Evolutionary conservation across 345 rosid species (phyloP).

Genomic region (Rhodamnia argentea): DNA sequence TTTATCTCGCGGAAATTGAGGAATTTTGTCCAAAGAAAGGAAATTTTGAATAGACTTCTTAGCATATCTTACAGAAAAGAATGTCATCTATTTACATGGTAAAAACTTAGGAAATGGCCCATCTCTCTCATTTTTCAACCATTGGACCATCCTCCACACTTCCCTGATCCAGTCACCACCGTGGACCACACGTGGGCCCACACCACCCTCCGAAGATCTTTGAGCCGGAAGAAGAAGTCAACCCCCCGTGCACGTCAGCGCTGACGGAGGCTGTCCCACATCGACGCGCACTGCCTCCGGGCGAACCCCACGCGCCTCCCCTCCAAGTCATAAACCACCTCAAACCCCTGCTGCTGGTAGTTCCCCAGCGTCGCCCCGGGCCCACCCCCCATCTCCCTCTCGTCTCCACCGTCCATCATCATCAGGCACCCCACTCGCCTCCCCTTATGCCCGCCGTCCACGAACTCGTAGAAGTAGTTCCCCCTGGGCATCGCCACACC

Average conservation of each 20-base stretch:
- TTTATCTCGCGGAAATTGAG: neutral
- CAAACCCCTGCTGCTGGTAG: constrained; percentile 95
- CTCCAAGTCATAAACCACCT: constrained; percentile 86
- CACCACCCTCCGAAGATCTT: neutral
- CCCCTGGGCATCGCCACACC: constrained; percentile 65
- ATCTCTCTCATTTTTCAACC: neutral
- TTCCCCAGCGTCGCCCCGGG: constrained; percentile 80
- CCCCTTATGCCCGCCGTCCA: constrained; percentile 44
- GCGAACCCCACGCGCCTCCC: constrained; percentile 74
- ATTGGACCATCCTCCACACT: neutral
- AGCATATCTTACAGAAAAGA: neutral
- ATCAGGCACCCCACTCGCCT: constrained; percentile 75
- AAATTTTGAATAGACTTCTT: neutral
- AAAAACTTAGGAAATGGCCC: neutral
- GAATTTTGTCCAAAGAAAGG: neutral
- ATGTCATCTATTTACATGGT: neutral
- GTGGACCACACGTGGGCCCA: neutral
- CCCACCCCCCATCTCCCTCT: constrained; percentile 59
- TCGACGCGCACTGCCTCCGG: constrained; percentile 67
- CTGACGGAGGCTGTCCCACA: constrained; percentile 61
- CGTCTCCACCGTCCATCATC: constrained; percentile 98
- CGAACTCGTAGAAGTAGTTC: constrained; percentile 75
- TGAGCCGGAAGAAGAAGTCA: neutral
- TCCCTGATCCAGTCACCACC: neutral
- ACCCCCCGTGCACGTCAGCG: constrained; percentile 3